A percentile compares a stretch with the other conserved stretches of the same genome.
Conservation (phyloP, 805 yeast species). For the Novakomyces olei region DNA sequence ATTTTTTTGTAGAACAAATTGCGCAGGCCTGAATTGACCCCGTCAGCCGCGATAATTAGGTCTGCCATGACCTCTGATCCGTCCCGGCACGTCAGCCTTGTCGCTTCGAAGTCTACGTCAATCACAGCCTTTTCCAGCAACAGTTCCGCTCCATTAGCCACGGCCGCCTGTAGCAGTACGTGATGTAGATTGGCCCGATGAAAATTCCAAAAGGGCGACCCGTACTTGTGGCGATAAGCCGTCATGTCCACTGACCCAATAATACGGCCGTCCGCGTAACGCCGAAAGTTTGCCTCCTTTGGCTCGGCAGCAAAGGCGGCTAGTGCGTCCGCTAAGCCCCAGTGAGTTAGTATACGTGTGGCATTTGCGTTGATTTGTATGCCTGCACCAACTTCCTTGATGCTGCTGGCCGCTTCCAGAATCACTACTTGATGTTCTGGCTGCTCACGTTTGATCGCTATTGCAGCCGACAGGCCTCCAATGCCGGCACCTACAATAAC, state of each 20-base stretch:
- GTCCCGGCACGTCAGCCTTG: slow-evolving; percentile 9
- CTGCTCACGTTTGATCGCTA: slow-evolving; percentile 12
- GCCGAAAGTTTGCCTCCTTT: slow-evolving; percentile 5
- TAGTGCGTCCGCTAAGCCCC: slow-evolving; percentile 4
- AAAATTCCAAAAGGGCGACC: slow-evolving; percentile 12
- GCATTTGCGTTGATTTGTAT: slow-evolving; percentile 16
- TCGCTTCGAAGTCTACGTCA: slow-evolving; percentile 11
- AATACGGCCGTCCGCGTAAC: slow-evolving; percentile 13
- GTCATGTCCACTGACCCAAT: slow-evolving; percentile 9
- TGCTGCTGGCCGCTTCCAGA: slow-evolving; percentile 13
- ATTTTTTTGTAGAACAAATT: slow-evolving; percentile 9
- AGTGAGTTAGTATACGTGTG: slow-evolving; percentile 2
- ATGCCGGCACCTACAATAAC: slow-evolving; percentile 17
- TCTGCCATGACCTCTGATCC: slow-evolving; percentile 12
- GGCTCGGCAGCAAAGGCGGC: slow-evolving; percentile 2
- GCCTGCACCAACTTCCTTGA: slow-evolving; percentile 19
- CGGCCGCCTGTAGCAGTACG: slow-evolving; percentile 13
- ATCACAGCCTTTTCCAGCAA: slow-evolving; percentile 9
- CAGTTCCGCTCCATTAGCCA: slow-evolving; percentile 11
- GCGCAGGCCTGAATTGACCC: slow-evolving; percentile 13
- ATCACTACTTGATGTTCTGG: slow-evolving; percentile 15
- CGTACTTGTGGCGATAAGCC: slow-evolving; percentile 10
- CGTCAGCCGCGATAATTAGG: slow-evolving; percentile 15
- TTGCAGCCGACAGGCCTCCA: slow-evolving; percentile 16
- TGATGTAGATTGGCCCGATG: slow-evolving; percentile 16